These are phyloP conservation scores for Triangularia setosa DNA, from an alignment of 2,329 filamentous ascomycete genomes.

Conservation along the genomic window DNA sequence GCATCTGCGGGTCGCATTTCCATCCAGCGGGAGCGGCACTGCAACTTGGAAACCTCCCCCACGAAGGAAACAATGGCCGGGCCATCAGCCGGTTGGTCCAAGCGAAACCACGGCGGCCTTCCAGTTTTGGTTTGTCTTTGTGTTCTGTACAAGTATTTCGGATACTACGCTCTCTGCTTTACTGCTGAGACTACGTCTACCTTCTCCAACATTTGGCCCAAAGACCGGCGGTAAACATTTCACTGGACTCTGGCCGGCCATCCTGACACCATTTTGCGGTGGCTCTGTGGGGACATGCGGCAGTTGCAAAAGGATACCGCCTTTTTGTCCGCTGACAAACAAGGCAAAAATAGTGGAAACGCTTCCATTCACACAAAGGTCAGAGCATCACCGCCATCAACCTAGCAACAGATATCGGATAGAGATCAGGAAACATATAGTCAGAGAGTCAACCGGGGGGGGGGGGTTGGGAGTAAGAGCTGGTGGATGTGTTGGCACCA, in stretches of 20 bases:
- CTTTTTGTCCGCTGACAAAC: background rate
- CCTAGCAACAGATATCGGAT: background rate
- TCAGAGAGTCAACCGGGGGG: background rate
- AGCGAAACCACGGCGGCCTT: conserved; percentile 4
- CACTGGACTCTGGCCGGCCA: background rate
- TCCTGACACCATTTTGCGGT: background rate
- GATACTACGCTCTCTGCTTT: background rate
- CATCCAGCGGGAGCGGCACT: conserved; percentile 2
- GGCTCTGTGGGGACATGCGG: background rate
- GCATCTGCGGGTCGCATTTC: conserved; percentile 11
- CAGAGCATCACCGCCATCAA: background rate
- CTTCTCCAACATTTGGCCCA: background rate
- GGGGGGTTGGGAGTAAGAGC: background rate
- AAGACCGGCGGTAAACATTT: background rate
- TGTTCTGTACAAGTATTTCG: background rate
- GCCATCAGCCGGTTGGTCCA: background rate
- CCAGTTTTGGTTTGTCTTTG: conserved; percentile 1
- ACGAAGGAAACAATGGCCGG: background rate
- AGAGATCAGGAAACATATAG: background rate
- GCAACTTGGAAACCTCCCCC: background rate
- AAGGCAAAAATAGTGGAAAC: background rate
- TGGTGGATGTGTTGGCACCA: conserved; percentile 6
- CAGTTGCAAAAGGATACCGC: background rate
- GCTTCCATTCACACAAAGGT: background rate
- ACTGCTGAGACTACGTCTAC: background rate